Evolutionary conservation across 1,139 yeast genomes (phyloP).

Genomic region (Taphrina sp.): DNA sequence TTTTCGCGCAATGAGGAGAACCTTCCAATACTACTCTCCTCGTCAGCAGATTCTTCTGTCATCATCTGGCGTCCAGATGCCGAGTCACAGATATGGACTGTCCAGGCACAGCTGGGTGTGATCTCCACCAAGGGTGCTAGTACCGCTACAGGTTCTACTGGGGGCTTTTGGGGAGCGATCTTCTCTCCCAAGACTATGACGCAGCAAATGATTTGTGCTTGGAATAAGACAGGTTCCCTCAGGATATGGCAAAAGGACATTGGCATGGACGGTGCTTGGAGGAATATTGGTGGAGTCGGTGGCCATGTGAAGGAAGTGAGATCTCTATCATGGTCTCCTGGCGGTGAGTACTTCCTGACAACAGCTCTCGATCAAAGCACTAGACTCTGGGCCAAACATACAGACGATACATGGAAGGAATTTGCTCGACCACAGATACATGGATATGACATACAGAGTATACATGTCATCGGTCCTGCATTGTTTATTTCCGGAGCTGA

Average conservation of each 20-base stretch:
- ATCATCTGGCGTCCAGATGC: slow-evolving; percentile 95
- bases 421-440: slow-evolving; percentile 97
- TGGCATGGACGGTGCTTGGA: slow-evolving; percentile 50
- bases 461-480: slow-evolving; percentile 60
- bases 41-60: slow-evolving; percentile 90
- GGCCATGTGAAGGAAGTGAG: slow-evolving; percentile 77
- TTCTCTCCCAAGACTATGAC: slow-evolving; percentile 72
- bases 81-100: slow-evolving; percentile 87
- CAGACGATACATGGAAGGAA: slow-evolving; percentile 65
- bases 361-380: slow-evolving; percentile 89
- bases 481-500: slow-evolving; percentile 92
- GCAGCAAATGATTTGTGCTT: slow-evolving; percentile 88
- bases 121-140: slow-evolving; percentile 93
- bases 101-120: slow-evolving; percentile 79
- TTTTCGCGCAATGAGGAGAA: slow-evolving; percentile 56
- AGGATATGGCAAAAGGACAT: slow-evolving; percentile 39
- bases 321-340: slow-evolving; percentile 72
- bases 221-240: slow-evolving; percentile 59
- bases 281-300: slow-evolving; percentile 60
- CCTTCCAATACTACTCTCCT: slow-evolving; percentile 59
- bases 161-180: slow-evolving; percentile 90
- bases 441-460: slow-evolving; percentile 92
- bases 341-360: slow-evolving; percentile 64
- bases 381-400: slow-evolving; percentile 62
- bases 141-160: slow-evolving; percentile 96